Evolutionary conservation across 495 filamentous ascomycete genomes (phyloP), one percentile per base, ranked within the genome.

Genomic region (Glonium stellatum): DNA sequence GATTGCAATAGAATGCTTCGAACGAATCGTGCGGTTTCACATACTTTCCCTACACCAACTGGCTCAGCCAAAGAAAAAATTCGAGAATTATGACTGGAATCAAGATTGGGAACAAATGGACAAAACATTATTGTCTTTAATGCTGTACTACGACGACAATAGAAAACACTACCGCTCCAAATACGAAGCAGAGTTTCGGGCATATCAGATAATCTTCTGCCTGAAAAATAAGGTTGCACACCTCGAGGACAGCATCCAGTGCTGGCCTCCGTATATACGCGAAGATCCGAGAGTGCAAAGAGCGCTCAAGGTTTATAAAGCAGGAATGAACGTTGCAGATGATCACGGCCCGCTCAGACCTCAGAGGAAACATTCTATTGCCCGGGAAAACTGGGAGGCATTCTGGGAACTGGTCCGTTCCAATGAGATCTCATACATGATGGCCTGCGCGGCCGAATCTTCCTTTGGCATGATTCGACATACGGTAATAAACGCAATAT

Each of bases 21-120:
- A 97, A 72, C 82, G 85, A 15, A 96, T 96, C 55, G 86, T 88
- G 15, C 86, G 95, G 39, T 95, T 97, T 58, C 95, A 97, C 67
- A 92, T 95, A 42, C 76, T 90, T 2, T 85, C 90, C 4, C 78
- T 96, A 12, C 95, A 99, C 71, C 80, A 92, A 49, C 81, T 97
- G 54, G 87, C 88, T 0, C 80, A 34, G 74, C 73, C 0, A 82
- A 87, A 46, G 84, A 82, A n/a, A 13, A n/a, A 12, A 42, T 50
- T 36, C 23, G 36, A 46, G 55, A 57, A 19, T 31, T 97, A 96
- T 68, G 85, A 86, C 42, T 82, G 83, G 52, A 88, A 91, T 55
- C 92, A 97, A 71, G 95, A 99, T 70, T 81, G 89, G 21, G 92
- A 99, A 71, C 95, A 97, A 67, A 80, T 99, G 13, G 86, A 87